Evolutionary conservation across 257 asterid genomes (phyloP), one percentile per base, ranked within the genome.

Genomic region (Ilex aquifolium): DNA sequence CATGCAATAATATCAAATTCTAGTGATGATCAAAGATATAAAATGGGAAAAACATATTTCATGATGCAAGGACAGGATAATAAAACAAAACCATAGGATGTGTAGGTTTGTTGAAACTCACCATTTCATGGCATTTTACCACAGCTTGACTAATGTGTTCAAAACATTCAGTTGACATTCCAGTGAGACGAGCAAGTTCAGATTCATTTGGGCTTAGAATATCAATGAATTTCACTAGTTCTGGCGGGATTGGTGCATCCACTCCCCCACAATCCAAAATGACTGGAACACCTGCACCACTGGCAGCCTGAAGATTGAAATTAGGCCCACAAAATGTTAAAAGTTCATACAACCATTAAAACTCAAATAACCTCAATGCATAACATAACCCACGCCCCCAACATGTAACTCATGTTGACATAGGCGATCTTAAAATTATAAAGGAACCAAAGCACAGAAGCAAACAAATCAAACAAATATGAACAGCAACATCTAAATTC

Each of bases 251-350:
- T 60, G 97, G 95, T 27, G 90, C 63, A 76, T 89, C 99, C 53
- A 80, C 76, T 70, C 99, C 99, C n/a, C 99, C 97, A 31, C 95
- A 97, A 85, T 92, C 99, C 77, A 92, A 81, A 63, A 89, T 88
- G 69, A 92, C 91, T 2, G 86, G 97, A 73, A 92, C 90, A 72
- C 66, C 63, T 2, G 95, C 90, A 66, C 77, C 80, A 71, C 70
- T 77, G 62, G 99, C 99, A 69, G 88, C 96, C 99, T 92, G 88
- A 59, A 69, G 59, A 62, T 59, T 69, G 36, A 36, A 31, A 70
- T 44, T 57, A 53, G 58, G 44, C 27, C 60, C 50, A 67, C 69
- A 64, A 21, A 30, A 69, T 66, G 27, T 13, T 31, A 44, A 63
- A 32, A 56, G 32, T 50, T 49, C 51, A 49, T 16, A 56, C 16